A percentile compares a stretch with the other conserved stretches of the same genome.
Conservation (phyloP, 768 basidiomycete species). For the Tulasnella sp. region DNA sequence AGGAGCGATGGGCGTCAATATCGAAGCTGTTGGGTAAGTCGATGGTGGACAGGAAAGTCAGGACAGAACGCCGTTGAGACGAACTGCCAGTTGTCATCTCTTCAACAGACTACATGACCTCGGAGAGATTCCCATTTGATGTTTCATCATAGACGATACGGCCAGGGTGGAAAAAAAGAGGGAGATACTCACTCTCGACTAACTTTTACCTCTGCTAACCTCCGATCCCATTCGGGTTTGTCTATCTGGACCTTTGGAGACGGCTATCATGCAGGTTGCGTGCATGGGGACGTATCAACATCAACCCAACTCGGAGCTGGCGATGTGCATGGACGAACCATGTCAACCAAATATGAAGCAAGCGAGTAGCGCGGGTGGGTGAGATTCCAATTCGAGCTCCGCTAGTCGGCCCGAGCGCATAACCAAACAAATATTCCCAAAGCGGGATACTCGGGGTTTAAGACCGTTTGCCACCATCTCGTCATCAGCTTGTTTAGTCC, state of each 20-base stretch:
- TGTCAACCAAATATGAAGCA: too few species aligned
- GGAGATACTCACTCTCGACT: conserved; percentile 69
- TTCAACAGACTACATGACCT: conserved; percentile 28
- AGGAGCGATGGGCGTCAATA: conserved; percentile 21
- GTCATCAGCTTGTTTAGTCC: too few species aligned
- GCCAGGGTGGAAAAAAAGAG: conserved; percentile 16
- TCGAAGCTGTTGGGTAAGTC: conserved; percentile 8
- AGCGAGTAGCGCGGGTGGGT: too few species aligned
- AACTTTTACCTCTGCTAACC: conserved; percentile 69
- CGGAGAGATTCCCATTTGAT: conserved; percentile 99
- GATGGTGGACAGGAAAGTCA: conserved; percentile 24
- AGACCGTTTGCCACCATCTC: too few species aligned
- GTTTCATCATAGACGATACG: conserved; percentile 38
- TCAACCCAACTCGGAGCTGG: too few species aligned
- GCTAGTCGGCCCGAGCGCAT: too few species aligned
- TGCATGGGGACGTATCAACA: too few species aligned
- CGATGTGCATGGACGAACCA: too few species aligned
- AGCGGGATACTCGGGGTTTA: too few species aligned
- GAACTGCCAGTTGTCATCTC: conserved; percentile 45
- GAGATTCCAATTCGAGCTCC: too few species aligned
- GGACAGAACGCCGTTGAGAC: conserved; percentile 47
- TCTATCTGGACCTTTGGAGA: conserved; percentile 31
- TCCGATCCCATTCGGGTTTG: conserved; percentile 79
- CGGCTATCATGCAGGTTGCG: too few species aligned
- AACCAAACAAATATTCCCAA: too few species aligned